Evolutionary conservation across 768 basidiomycete species (phyloP), one percentile per base, ranked within the genome.

Genomic region (Rhizopogon vulgaris): DNA sequence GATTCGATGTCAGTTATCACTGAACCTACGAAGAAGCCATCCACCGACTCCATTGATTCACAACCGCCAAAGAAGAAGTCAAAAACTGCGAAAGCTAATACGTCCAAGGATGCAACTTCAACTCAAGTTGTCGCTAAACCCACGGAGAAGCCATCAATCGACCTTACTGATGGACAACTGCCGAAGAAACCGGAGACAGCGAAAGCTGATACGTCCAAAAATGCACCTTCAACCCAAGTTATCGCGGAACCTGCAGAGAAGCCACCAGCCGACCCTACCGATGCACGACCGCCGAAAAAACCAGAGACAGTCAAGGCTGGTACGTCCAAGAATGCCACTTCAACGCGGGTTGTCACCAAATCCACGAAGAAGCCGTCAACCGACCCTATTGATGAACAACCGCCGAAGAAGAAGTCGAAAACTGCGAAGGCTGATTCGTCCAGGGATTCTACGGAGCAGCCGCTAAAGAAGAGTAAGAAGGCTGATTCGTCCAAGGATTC

Each of bases 401-500:
- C 14, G 11, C 8, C 22, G 40, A 53, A 4, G 42, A n/a, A n/a
- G n/a, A 38, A 38, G 27, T 4, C 40, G 9, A 40, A 53, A 4
- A 27, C 50, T 32, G 52, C 38, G 42, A 52, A 58, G 42, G 38
- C 36, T 14, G 57, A 60, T 48, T 51, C 38, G 30, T 45, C 54
- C 24, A 57, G 55, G 22, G 51, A 57, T 22, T 17, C 32, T 11
- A 34, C 32, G 15, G 48, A 34, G 18, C 40, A n/a, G 12, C 17
- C 25, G 32, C 39, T 12, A 28, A 62, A 51, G 39, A 60, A 47
- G 42, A 40, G n/a, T 18, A 53, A 6, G 49, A 57, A 36, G 41
- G 14, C 40, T 7, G 43, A 3, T 3, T 22, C 22, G 22, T 22
- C 22, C 22, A 3, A 22, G 22, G 22, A 22, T 22, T 4, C n/a